A percentile compares a stretch with the other conserved stretches of the same genome.
Evolutionary conservation across 2,329 filamentous ascomycete species (phyloP).

Genomic region (Penicillium sp.): DNA sequence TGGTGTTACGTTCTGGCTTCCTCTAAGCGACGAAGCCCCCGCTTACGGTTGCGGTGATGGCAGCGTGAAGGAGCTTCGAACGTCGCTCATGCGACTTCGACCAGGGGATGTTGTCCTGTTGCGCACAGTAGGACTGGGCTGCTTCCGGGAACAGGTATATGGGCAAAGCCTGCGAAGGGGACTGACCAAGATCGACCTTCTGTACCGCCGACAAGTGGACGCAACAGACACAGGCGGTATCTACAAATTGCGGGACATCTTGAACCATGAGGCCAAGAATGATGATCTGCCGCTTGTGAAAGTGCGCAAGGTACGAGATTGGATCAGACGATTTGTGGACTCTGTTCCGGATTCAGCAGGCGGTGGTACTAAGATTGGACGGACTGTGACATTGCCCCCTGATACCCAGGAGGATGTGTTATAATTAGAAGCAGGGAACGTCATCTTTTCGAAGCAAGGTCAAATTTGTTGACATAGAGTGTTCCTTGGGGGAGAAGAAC

Average conservation of each 20-base stretch:
- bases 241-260: slow-evolving; percentile 56
- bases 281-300: slow-evolving; percentile 63
- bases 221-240: slow-evolving; percentile 60
- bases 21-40: slow-evolving; percentile 37
- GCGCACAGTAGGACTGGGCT: slow-evolving; percentile 76
- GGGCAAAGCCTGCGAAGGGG: slow-evolving; percentile 78
- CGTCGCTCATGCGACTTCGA: slow-evolving; percentile 57
- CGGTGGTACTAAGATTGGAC: slow-evolving; percentile 23
- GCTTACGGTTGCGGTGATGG: slow-evolving; percentile 11
- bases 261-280: slow-evolving; percentile 25
- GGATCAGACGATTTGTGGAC: slow-evolving; percentile 74
- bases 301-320: slow-evolving; percentile 71
- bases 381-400: slow-evolving; percentile 21
- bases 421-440: slow-evolving; percentile 24
- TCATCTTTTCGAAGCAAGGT: not conserved
- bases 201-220: slow-evolving; percentile 63
- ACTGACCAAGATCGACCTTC: slow-evolving; percentile 70
- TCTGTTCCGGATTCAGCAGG: slow-evolving; percentile 37
- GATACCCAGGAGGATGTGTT: slow-evolving; percentile 23
- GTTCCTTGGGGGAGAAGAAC: not conserved
- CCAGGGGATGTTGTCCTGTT: slow-evolving; percentile 79
- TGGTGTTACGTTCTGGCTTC: slow-evolving; percentile 82
- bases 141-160: slow-evolving; percentile 78
- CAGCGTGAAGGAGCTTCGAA: slow-evolving; percentile 41
- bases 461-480: not conserved